These are phyloP conservation scores for Meira miltonrushii DNA, from an alignment of 1,284 basidiomycete species.

Conservation along the genomic window DNA sequence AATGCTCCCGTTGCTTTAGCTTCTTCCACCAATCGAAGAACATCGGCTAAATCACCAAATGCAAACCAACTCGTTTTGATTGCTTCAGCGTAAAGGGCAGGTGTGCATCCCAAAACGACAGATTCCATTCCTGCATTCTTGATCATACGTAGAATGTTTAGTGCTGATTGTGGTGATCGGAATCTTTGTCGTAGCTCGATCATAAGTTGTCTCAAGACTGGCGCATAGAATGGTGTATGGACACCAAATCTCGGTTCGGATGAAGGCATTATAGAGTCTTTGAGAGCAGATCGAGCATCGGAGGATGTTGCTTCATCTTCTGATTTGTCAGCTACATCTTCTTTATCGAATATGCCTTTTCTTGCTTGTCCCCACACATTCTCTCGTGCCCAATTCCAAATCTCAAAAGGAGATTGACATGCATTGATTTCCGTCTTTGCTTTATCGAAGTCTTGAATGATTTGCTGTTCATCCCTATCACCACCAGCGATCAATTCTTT, in stretches of 20 bases:
- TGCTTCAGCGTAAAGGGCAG: constrained; percentile 37
- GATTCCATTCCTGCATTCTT: constrained; percentile 30
- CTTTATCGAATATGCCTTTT: neutral
- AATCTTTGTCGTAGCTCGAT: constrained; percentile 37
- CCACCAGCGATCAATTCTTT: neutral
- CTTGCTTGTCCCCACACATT: constrained; percentile 23
- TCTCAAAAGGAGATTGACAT: constrained; percentile 25
- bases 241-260: constrained; percentile 25
- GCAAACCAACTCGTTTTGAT: constrained; percentile 39
- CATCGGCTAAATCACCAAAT: constrained; percentile 28
- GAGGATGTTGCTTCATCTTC: neutral
- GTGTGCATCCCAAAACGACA: constrained; percentile 43
- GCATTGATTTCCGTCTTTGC: constrained; percentile 24
- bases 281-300: neutral
- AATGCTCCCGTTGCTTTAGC: constrained; percentile 26
- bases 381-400: constrained; percentile 23
- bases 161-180: constrained; percentile 29
- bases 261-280: neutral
- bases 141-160: constrained; percentile 24
- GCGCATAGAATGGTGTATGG: constrained; percentile 37
- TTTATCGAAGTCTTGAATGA: constrained; percentile 31
- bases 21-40: constrained; percentile 16
- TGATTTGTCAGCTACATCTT: neutral
- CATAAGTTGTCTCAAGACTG: constrained; percentile 41
- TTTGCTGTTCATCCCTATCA: constrained; percentile 10